Evolutionary conservation across 495 filamentous ascomycete species (phyloP).

Genomic region (Daldinia loculata): DNA sequence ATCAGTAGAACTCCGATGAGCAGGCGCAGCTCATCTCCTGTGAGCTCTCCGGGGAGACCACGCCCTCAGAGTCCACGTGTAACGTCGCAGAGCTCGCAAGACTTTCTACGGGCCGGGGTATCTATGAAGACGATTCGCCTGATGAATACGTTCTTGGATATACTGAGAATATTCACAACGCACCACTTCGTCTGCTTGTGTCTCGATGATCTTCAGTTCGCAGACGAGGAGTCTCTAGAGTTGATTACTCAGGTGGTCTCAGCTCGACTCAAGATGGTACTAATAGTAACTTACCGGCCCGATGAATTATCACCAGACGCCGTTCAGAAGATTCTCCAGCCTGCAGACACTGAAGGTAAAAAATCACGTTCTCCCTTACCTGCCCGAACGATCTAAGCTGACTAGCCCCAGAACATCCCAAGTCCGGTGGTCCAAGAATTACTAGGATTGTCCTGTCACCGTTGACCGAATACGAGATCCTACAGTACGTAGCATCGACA

Average conservation of each 20-base stretch:
- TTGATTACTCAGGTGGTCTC: slow-evolving; percentile 77
- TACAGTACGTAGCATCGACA: slow-evolving; percentile 78
- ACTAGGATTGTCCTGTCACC: slow-evolving; percentile 73
- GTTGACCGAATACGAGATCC: slow-evolving; percentile 76
- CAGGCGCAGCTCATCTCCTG: slow-evolving; percentile 56
- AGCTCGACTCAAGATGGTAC: slow-evolving; percentile 76
- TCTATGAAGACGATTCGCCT: slow-evolving; percentile 79
- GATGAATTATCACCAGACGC: slow-evolving; percentile 60
- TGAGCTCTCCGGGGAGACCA: slow-evolving; percentile 43
- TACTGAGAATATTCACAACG: slow-evolving; percentile 78
- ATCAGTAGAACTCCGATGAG: slow-evolving; percentile 34
- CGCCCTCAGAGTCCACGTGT: slow-evolving; percentile 43
- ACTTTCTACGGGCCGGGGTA: slow-evolving; percentile 74
- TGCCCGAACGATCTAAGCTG: slow-evolving; percentile 40
- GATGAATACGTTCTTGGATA: slow-evolving; percentile 83
- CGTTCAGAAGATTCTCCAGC: slow-evolving; percentile 57
- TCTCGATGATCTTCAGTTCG: slow-evolving; percentile 86
- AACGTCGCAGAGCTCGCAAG: slow-evolving; percentile 65
- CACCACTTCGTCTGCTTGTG: slow-evolving; percentile 84
- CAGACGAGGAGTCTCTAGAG: slow-evolving; percentile 84
- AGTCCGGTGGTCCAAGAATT: slow-evolving; percentile 54
- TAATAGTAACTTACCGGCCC: slow-evolving; percentile 73
- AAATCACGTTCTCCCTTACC: background rate
- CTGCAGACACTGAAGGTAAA: slow-evolving; percentile 57
- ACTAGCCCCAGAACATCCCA: slow-evolving; percentile 55